phyloP scores from a whole-genome alignment of 768 basidiomycete species.

The Rubroboletus pulcherrimus region DNA sequence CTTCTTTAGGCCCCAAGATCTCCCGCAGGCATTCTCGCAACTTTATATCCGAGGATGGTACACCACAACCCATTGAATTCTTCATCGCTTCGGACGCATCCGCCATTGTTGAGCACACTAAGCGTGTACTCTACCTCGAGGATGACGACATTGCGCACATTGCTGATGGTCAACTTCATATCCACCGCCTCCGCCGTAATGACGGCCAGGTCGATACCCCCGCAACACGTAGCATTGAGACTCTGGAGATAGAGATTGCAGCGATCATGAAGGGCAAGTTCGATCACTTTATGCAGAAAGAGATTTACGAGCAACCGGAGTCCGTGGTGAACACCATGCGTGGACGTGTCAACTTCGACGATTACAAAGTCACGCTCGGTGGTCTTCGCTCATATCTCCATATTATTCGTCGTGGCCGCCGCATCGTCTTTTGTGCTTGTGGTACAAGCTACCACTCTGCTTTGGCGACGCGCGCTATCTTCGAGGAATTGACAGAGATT shows the following conservation, averaged over 20 bases:
- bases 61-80: conserved; percentile 98
- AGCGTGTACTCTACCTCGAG: conserved; percentile 96
- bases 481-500: conserved; percentile 98
- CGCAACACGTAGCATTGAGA: conserved; percentile 89
- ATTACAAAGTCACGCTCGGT: conserved; percentile 85
- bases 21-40: conserved; percentile 93
- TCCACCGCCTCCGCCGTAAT: conserved; percentile 93
- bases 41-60: conserved; percentile 97
- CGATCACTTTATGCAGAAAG: conserved; percentile 99
- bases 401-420: conserved; percentile 90
- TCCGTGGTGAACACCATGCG: conserved; percentile 99
- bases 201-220: conserved; percentile 60
- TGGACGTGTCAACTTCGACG: conserved; percentile 98
- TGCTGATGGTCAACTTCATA: conserved; percentile 94
- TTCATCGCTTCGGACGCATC: conserved; percentile 98
- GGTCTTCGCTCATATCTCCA: conserved; percentile 93
- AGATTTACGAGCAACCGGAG: conserved; percentile 98
- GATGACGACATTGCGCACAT: conserved; percentile 99
- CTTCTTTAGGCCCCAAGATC: conserved; percentile 64
- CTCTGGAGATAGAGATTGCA: conserved; percentile 97
- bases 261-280: conserved; percentile 99
- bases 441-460: conserved; percentile 98
- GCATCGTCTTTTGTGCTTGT: conserved; percentile 97
- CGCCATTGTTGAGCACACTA: conserved; percentile 97
- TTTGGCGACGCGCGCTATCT: conserved; percentile 93